A percentile compares a stretch with the other conserved stretches of the same genome.
These are phyloP conservation scores for Xylaria castorea DNA, from an alignment of 495 filamentous ascomycete species.

Conservation along the genomic window DNA sequence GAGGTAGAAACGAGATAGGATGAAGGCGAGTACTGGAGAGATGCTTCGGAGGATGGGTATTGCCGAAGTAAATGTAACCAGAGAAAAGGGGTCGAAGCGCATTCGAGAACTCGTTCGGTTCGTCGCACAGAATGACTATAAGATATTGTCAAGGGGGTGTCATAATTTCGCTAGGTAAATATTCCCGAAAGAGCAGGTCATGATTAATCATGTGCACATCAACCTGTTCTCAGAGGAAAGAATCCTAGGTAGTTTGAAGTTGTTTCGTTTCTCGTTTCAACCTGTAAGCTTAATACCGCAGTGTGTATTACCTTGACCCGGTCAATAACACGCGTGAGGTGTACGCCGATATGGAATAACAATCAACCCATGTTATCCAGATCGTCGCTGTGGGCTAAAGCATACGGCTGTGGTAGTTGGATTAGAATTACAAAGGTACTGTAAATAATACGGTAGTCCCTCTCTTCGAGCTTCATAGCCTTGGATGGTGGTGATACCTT, in stretches of 20 bases:
- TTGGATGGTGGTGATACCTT: neutral
- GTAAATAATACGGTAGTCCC: neutral
- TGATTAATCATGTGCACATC: neutral
- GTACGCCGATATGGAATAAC: neutral
- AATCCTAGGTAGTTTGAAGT: neutral
- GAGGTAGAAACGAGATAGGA: neutral
- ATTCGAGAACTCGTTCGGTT: neutral
- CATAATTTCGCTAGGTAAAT: neutral
- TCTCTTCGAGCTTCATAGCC: neutral
- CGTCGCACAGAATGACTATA: neutral
- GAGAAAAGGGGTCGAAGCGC: neutral
- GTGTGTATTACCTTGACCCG: neutral
- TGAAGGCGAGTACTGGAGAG: neutral
- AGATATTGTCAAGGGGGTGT: neutral
- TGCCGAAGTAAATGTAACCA: neutral
- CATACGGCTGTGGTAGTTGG: neutral
- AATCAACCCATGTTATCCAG: neutral
- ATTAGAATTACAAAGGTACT: neutral
- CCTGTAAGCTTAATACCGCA: neutral
- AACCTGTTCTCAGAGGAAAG: neutral
- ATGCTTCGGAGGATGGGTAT: neutral
- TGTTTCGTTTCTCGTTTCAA: constrained; percentile 18
- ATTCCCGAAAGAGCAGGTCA: neutral
- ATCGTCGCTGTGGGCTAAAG: neutral
- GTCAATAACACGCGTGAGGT: neutral